Percentiles rank a stretch among this genome's conserved stretches.
Evolutionary conservation across 116 monocot species (phyloP).

Genomic region (Trichopus zeylanicus): DNA sequence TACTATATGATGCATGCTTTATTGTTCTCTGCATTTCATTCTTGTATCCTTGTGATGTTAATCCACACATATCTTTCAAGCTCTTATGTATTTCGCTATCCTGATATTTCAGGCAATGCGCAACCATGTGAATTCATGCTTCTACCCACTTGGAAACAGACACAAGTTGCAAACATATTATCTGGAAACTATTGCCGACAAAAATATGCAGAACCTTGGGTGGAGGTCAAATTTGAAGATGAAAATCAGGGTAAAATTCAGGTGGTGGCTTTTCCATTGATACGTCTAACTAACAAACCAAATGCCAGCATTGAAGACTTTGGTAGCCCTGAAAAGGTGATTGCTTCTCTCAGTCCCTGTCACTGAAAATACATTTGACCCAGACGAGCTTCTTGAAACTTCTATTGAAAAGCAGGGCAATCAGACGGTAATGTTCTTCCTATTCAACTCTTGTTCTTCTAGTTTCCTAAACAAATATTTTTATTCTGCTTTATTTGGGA

Average conservation of each 20-base stretch:
- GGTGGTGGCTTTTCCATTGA: constrained; percentile 87
- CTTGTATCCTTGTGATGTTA: no score
- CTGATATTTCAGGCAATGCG: constrained; percentile 59
- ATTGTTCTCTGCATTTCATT: no score
- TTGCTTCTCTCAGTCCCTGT: constrained; percentile 89
- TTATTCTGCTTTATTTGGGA: background rate
- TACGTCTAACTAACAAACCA: constrained; percentile 88
- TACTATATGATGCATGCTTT: no score
- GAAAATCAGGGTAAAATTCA: constrained; percentile 93
- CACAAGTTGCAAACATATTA: constrained; percentile 89
- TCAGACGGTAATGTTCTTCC: constrained; percentile 61
- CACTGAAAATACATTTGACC: constrained; percentile 82
- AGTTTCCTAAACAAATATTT: background rate
- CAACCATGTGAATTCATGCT: constrained; percentile 88
- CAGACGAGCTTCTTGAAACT: constrained; percentile 77
- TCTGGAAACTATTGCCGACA: constrained; percentile 99
- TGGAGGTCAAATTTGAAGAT: constrained; percentile 97
- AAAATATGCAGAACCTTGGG: constrained; percentile 99
- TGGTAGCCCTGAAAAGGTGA: constrained; percentile 86
- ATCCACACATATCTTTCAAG: no score
- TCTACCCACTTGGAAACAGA: constrained; percentile 88
- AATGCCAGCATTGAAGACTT: constrained; percentile 94
- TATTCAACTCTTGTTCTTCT: background rate
- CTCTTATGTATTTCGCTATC: background rate
- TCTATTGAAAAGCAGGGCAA: constrained; percentile 57